phyloP scores from a whole-genome alignment of 2,329 filamentous ascomycete genomes.

The Beauveria varroae region DNA sequence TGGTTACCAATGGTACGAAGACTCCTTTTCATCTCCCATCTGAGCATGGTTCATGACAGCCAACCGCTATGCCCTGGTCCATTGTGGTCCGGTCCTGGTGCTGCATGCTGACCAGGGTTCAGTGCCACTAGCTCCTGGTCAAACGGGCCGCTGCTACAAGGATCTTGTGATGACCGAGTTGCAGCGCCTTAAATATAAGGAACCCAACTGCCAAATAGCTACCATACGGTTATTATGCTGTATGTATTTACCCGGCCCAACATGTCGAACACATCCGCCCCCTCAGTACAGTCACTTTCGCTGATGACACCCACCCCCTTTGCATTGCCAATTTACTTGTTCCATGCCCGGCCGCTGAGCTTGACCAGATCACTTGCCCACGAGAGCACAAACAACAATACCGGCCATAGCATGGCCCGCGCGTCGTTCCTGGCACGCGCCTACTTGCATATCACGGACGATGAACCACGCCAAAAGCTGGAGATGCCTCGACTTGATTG shows the following conservation, averaged over 20 bases:
- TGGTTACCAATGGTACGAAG: not conserved
- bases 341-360: not conserved
- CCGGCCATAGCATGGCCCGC: not conserved
- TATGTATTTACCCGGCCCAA: not conserved
- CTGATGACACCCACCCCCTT: not conserved
- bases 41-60: not conserved
- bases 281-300: no score
- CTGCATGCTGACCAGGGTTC: not conserved
- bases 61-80: not conserved
- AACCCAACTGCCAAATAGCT: not conserved
- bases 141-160: not conserved
- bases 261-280: slow-evolving; percentile 10
- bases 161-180: not conserved
- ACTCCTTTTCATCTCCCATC: not conserved
- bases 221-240: not conserved
- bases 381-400: not conserved
- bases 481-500: not conserved
- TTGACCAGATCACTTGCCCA: not conserved
- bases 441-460: not conserved
- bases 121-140: not conserved
- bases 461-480: not conserved
- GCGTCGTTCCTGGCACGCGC: not conserved
- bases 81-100: not conserved
- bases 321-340: not conserved
- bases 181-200: not conserved